Evolutionary conservation across 2,329 filamentous ascomycete genomes (phyloP), one percentile per base, ranked within the genome.

Genomic region (Pseudopyrenochaeta lycopersici): DNA sequence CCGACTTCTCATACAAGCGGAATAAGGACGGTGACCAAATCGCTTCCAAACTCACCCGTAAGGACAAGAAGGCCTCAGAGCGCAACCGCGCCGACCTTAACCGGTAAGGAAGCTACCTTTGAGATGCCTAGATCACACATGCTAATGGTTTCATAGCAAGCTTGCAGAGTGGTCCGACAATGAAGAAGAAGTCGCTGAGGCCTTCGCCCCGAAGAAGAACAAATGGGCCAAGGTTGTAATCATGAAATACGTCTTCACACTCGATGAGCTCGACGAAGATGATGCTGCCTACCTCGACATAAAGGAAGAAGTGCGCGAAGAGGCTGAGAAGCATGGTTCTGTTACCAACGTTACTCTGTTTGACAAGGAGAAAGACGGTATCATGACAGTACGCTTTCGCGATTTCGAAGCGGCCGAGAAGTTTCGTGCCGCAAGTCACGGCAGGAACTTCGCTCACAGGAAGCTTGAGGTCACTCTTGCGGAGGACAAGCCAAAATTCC

Each of bases 161-260:
- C 85, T 98, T 30, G 90, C 92, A 3, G 93, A 98, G 75, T 99
- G 95, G 95, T 90, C 92, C 69, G 94, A 97, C 69, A 93, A 98
- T 72, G 85, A 89, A 21, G 84, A 81, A 1, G 76, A 81, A 20
- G 68, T 86, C 20, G 47, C 62, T 23, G 60, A 70, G 31, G 48
- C 60, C 0, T 71, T 64, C 38, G 68, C 67, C 0, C 82, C 83
- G n/a, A 82, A 86, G 36, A 83, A 81, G 7, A 82, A 76, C 58
- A 80, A 80, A 67, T 90, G 85, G 78, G 90, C 93, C 67, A 96
- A 93, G 74, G 82, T 91, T 14, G 93, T 97, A 23, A 88, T 98
- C 52, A 79, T 99, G 60, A 91, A 91, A 71, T 88, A 96, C 77
- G 96, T 97, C 89, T 99, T 99, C 77, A 96, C 92, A 1, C 82